Base-by-base conservation (phyloP, 805 yeast species). In the Yarrowia sp. region DNA sequence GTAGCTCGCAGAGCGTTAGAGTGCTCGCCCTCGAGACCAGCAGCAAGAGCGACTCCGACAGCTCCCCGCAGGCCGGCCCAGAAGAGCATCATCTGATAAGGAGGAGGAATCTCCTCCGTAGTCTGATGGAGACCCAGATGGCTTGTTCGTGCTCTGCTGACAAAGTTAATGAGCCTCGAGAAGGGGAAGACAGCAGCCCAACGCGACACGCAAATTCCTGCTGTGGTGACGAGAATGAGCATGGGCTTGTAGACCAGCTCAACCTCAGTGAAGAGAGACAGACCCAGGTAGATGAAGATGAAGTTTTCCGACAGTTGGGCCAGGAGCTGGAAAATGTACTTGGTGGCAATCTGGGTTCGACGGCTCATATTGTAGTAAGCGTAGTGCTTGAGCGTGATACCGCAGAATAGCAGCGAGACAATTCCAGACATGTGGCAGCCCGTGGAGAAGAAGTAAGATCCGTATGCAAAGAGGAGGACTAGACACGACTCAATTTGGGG, bases 31-130 rank as follows among this genome's bases (percentile, higher is more conserved):
- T 90, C 96, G 43, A 95, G 79, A 14, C 99, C 99, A 86, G 96
- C 91, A 0, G 99, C 99, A 71, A 95, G 82, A 0, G 99, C 99
- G 4, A 95, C 99, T 68, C 99, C 99, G 36, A 95, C 99, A 0
- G 99, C 99, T 66, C 99, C 99, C 73, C 99, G 82, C 65, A 95
- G 80, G 3, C 99, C 99, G 2, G 99, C 99, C 99, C 99, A 95
- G 75, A 95, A 95, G 59, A 93, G 91, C 99, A 95, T 95, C 90
- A 92, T 91, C 77, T 95, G 99, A 76, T 95, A 95, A 67, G 88
- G 90, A 71, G 90, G 93, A 26, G 97, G 95, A 67, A 95, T 92
- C 77, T 93, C 98, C 71, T 92, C 97, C 1, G 89, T 88, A 22
- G 83, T 80, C 36, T 46, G 64, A 30, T 61, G 54, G 14, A 44